Evolutionary conservation across 148 eudicot species (phyloP).

Genomic region (Vaccinium corymbosum): DNA sequence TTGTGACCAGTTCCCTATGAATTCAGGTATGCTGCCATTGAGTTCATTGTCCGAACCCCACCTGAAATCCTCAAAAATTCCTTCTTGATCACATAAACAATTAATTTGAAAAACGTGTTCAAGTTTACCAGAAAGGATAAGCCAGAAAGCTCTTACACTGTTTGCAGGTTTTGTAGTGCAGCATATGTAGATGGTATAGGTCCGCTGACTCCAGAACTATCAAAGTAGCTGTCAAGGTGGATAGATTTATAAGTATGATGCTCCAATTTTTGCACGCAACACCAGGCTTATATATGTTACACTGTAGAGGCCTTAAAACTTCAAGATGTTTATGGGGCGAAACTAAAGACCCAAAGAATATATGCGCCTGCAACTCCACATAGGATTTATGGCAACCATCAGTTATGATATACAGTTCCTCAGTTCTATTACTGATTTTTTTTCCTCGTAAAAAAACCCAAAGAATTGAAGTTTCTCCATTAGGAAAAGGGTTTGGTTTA

Average conservation of each 20-base stretch:
- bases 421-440: not conserved
- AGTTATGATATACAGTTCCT: not conserved
- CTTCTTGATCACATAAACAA: not conserved
- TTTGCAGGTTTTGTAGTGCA: constrained; percentile 44
- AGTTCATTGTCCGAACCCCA: constrained; percentile 71
- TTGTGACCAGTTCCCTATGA: constrained; percentile 34
- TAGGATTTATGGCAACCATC: not conserved
- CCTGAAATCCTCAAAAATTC: constrained; percentile 36
- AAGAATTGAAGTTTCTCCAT: not conserved
- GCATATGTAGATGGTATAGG: constrained; percentile 14
- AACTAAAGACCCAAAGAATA: not conserved
- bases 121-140: not conserved
- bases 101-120: not conserved
- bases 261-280: not conserved
- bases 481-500: not conserved
- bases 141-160: constrained; percentile 44
- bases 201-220: constrained; percentile 79
- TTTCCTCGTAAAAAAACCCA: not conserved
- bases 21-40: constrained; percentile 63
- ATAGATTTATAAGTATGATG: not conserved
- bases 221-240: constrained; percentile 47
- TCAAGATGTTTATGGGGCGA: not conserved
- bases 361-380: not conserved
- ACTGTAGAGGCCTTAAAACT: not conserved
- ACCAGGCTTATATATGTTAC: not conserved